Conservation (phyloP, 345 rosid genomes). For the Eucalyptus marginata region DNA sequence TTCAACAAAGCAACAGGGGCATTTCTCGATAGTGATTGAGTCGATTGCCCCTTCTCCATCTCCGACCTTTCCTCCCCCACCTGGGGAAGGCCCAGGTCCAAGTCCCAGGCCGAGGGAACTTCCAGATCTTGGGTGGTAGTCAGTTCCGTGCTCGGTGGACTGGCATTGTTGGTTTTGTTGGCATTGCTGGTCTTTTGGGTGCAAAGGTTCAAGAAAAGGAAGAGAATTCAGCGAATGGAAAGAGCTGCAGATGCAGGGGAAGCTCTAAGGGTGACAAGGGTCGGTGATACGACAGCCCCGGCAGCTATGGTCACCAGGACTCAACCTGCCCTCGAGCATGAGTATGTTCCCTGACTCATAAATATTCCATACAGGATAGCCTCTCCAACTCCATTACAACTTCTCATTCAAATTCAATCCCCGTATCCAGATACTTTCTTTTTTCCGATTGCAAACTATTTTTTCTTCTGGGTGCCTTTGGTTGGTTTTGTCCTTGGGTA, state of each 20-base stretch:
- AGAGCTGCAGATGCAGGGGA: constrained; percentile 91
- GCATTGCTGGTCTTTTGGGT: constrained; percentile 36
- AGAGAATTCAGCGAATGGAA: constrained; percentile 70
- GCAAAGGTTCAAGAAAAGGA: constrained; percentile 40
- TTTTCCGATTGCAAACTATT: not conserved
- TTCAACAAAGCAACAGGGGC: constrained; percentile 52
- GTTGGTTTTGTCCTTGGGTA: not conserved
- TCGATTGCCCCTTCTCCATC: constrained; percentile 41
- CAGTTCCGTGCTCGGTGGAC: constrained; percentile 67
- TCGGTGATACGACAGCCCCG: constrained; percentile 71
- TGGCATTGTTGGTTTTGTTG: constrained; percentile 33
- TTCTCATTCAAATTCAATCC: not conserved
- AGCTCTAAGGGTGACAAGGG: constrained; percentile 50
- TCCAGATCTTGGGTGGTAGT: constrained; percentile 43
- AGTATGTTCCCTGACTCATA: constrained; percentile 49
- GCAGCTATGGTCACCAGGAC: constrained; percentile 70
- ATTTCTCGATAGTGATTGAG: constrained; percentile 74
- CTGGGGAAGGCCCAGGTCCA: not conserved
- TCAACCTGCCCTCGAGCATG: constrained; percentile 72
- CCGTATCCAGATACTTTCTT: not conserved
- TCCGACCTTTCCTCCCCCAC: not conserved
- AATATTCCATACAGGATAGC: not conserved
- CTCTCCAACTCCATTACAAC: not conserved
- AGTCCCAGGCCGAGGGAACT: constrained; percentile 8
- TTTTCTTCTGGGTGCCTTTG: not conserved